Evolutionary conservation across 2,329 filamentous ascomycete genomes (phyloP).

Genomic region (Apiospora marii): DNA sequence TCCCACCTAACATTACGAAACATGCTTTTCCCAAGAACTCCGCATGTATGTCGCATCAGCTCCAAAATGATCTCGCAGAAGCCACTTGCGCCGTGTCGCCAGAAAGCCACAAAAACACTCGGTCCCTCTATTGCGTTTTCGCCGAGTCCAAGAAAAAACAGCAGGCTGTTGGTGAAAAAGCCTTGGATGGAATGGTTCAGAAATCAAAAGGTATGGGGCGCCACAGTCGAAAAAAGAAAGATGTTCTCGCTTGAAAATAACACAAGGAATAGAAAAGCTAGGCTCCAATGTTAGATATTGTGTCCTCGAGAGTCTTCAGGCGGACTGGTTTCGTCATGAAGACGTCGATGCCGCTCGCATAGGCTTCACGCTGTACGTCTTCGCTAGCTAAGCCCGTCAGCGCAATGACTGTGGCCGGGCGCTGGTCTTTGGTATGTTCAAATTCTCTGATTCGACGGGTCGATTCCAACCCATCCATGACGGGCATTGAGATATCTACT

Average conservation of each 20-base stretch:
- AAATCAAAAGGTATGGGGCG: constrained; percentile 19
- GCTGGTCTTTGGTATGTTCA: constrained; percentile 47
- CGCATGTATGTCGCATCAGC: neutral
- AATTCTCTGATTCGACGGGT: constrained; percentile 50
- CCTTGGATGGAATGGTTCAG: neutral
- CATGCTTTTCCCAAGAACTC: constrained; percentile 15
- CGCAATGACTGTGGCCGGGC: constrained; percentile 52
- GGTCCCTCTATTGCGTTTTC: neutral
- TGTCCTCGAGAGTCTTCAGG: constrained; percentile 41
- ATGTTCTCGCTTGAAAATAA: neutral
- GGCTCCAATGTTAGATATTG: constrained; percentile 23
- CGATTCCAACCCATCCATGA: constrained; percentile 51
- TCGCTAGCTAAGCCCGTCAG: constrained; percentile 54
- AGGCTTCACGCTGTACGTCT: constrained; percentile 53
- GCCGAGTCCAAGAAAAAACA: neutral
- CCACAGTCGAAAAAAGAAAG: neutral
- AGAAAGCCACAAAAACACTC: neutral
- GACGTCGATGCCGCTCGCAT: constrained; percentile 53
- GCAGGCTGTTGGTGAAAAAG: neutral
- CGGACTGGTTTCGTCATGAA: constrained; percentile 58
- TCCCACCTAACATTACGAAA: neutral
- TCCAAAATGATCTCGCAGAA: neutral
- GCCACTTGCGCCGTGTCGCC: neutral
- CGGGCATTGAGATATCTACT: constrained; percentile 54
- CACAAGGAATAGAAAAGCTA: neutral